Conservation (phyloP, 2,329 filamentous ascomycete species). For the Penicillium sp. region DNA sequence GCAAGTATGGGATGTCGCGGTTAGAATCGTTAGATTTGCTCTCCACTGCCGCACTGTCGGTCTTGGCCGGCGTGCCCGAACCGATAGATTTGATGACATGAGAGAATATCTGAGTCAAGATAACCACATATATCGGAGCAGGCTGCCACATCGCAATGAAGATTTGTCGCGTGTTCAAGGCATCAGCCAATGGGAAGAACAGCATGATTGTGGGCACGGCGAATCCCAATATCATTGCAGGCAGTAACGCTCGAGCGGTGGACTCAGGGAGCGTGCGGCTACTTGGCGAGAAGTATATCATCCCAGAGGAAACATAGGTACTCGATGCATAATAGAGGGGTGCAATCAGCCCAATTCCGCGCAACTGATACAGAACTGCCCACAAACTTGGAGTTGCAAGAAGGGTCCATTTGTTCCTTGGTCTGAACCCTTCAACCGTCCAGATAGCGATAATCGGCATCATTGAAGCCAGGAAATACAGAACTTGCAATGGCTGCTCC, state of each 20-base stretch:
- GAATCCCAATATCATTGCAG: conserved; percentile 27
- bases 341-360: conserved; percentile 22
- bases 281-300: conserved; percentile 15
- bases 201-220: conserved; percentile 27
- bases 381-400: conserved; percentile 16
- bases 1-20: conserved; percentile 2
- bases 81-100: background rate
- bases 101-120: conserved; percentile 17
- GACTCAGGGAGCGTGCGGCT: conserved; percentile 15
- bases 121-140: conserved; percentile 22
- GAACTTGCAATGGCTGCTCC: conserved; percentile 13
- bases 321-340: conserved; percentile 28
- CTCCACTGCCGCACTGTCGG: background rate
- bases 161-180: conserved; percentile 14
- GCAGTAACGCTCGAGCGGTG: conserved; percentile 24
- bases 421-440: conserved; percentile 18
- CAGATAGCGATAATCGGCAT: conserved; percentile 16
- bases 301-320: conserved; percentile 13
- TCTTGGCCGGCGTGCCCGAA: background rate
- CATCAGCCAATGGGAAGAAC: conserved; percentile 22
- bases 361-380: conserved; percentile 19
- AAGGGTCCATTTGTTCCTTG: conserved; percentile 16
- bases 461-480: conserved; percentile 16
- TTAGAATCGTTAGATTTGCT: background rate
- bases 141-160: conserved; percentile 28